Percentiles rank a stretch among this genome's conserved stretches.
Conservation (phyloP, 2,329 filamentous ascomycete genomes). For the Colletotrichum liaoningense region DNA sequence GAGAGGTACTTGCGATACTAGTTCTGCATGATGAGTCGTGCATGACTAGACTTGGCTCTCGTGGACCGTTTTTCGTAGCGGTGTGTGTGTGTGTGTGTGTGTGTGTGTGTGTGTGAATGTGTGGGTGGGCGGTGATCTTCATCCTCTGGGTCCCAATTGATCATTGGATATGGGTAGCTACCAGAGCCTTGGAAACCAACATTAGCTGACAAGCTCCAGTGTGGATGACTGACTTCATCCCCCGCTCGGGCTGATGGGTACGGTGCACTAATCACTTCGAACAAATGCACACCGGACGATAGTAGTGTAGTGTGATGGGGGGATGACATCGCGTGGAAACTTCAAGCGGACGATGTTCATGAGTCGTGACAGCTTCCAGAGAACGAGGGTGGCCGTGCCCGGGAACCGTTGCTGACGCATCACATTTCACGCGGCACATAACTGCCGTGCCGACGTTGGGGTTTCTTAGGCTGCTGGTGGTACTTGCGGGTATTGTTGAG, state of each 20-base stretch:
- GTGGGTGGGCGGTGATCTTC: background rate
- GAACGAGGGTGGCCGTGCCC: background rate
- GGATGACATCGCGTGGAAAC: background rate
- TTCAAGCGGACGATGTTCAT: background rate
- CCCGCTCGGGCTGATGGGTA: background rate
- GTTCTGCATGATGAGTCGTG: background rate
- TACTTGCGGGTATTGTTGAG: background rate
- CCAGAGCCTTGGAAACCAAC: slow-evolving; percentile 11
- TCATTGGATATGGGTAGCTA: background rate
- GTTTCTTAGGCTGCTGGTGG: background rate
- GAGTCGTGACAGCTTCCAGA: slow-evolving; percentile 21
- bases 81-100: background rate
- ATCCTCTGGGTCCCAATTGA: background rate
- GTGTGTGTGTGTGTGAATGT: background rate
- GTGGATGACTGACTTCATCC: slow-evolving; percentile 28
- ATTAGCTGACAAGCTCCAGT: background rate
- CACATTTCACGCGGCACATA: background rate
- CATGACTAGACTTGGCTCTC: background rate
- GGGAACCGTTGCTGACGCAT: background rate
- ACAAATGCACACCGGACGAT: background rate
- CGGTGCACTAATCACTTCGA: background rate
- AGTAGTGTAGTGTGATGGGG: background rate
- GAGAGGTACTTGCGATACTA: background rate
- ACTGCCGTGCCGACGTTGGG: background rate
- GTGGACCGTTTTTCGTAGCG: background rate